Conservation (phyloP, 192 early-diverging fungal genomes). For the Chytriomyces confervae region DNA sequence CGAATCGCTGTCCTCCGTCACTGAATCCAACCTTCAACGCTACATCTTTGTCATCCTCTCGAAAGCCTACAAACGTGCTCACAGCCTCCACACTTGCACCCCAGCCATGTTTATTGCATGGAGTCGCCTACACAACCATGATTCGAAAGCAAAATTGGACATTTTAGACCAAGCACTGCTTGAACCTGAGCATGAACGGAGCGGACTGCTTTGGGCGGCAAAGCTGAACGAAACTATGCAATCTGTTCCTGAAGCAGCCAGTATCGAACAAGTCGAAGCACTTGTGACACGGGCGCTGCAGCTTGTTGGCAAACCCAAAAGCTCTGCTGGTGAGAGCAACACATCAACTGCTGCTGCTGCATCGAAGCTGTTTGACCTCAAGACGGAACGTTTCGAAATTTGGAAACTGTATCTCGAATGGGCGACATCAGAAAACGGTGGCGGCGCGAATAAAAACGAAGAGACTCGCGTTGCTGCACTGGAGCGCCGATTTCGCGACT, state of each 20-base stretch:
- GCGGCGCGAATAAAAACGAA: slow-evolving; percentile 43
- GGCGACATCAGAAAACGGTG: slow-evolving; percentile 39
- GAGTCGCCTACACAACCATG: slow-evolving; percentile 48
- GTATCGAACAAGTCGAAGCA: slow-evolving; percentile 42
- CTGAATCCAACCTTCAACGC: slow-evolving; percentile 62
- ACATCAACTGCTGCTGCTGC: not conserved
- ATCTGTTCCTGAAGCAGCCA: slow-evolving; percentile 43
- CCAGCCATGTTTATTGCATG: slow-evolving; percentile 62
- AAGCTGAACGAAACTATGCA: slow-evolving; percentile 35
- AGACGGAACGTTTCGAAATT: slow-evolving; percentile 46
- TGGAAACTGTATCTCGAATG: slow-evolving; percentile 56
- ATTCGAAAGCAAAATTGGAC: slow-evolving; percentile 32
- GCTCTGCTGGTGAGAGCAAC: not conserved
- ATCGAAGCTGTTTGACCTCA: not conserved
- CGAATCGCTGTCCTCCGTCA: slow-evolving; percentile 46
- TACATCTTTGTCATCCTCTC: slow-evolving; percentile 66
- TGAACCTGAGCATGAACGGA: slow-evolving; percentile 39
- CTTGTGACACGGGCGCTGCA: not conserved
- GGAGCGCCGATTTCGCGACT: slow-evolving; percentile 56
- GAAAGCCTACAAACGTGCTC: slow-evolving; percentile 55
- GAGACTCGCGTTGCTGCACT: slow-evolving; percentile 49
- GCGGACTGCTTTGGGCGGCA: slow-evolving; percentile 50
- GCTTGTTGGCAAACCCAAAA: slow-evolving; percentile 15
- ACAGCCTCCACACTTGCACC: slow-evolving; percentile 50
- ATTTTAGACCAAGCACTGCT: slow-evolving; percentile 33